Evolutionary conservation across 108 stramenopile species (phyloP).

Genomic region (Skeletonema costatum): DNA sequence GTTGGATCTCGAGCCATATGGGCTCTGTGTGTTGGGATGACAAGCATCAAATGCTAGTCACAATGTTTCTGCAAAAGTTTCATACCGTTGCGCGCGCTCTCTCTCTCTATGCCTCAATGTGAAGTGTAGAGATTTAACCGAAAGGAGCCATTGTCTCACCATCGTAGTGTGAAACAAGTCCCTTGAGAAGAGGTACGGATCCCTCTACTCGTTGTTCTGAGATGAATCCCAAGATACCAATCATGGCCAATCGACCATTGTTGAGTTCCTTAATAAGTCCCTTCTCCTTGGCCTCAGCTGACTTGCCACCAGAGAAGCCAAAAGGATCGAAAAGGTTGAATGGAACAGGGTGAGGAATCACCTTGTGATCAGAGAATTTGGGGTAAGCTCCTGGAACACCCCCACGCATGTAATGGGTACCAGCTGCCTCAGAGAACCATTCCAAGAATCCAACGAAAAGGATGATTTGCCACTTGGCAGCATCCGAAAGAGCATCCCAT

Average conservation of each 20-base stretch:
- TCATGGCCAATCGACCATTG: slow-evolving; percentile 78
- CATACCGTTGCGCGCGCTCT: background rate
- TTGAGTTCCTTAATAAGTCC: slow-evolving; percentile 73
- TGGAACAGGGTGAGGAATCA: slow-evolving; percentile 84
- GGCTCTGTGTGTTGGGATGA: slow-evolving; percentile 5
- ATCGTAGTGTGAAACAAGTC: slow-evolving; percentile 68
- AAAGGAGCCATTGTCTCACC: slow-evolving; percentile 81
- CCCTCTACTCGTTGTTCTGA: slow-evolving; percentile 76
- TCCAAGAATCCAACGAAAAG: slow-evolving; percentile 83
- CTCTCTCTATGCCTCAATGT: background rate
- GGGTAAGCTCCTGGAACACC: slow-evolving; percentile 76
- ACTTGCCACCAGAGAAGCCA: slow-evolving; percentile 56
- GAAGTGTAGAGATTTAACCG: background rate
- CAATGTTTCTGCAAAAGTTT: slow-evolving; percentile 3
- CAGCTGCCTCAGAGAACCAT: slow-evolving; percentile 71
- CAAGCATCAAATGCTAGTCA: background rate
- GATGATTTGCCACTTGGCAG: slow-evolving; percentile 90
- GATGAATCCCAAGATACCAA: slow-evolving; percentile 81
- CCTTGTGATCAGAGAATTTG: slow-evolving; percentile 53
- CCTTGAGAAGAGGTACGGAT: slow-evolving; percentile 77
- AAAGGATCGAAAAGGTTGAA: slow-evolving; percentile 76
- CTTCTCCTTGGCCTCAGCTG: slow-evolving; percentile 65
- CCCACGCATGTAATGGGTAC: slow-evolving; percentile 79
- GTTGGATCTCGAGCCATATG: background rate
- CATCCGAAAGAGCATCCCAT: slow-evolving; percentile 81